Conservation (phyloP, 768 basidiomycete species). For the Scleroderma citrinum region DNA sequence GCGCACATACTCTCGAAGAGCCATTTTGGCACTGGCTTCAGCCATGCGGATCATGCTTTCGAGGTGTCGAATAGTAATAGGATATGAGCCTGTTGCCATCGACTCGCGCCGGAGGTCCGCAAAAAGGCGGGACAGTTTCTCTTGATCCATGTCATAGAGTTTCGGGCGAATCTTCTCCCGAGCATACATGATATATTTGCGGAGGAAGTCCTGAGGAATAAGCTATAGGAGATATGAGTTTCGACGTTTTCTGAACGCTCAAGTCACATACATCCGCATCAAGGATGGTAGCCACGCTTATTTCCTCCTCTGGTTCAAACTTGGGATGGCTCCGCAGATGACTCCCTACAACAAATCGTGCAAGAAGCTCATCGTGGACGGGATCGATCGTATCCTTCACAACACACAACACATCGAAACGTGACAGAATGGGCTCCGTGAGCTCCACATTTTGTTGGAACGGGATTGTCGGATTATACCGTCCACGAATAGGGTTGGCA, state of each 20-base stretch:
- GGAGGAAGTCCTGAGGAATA: conserved; percentile 92
- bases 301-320: conserved; percentile 89
- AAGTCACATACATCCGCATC: conserved; percentile 79
- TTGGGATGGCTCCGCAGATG: conserved; percentile 92
- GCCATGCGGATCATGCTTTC: conserved; percentile 99
- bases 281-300: conserved; percentile 81
- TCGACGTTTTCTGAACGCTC: not conserved
- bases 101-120: conserved; percentile 95
- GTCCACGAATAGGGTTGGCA: conserved; percentile 93
- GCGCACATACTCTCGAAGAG: conserved; percentile 91
- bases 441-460: conserved; percentile 98
- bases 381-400: conserved; percentile 98
- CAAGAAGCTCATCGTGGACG: conserved; percentile 92
- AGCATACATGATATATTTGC: conserved; percentile 99
- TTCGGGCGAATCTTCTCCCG: conserved; percentile 90
- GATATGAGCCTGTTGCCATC: conserved; percentile 95
- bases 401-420: conserved; percentile 96
- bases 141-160: conserved; percentile 90
- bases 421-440: conserved; percentile 95
- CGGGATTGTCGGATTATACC: conserved; percentile 97
- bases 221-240: conserved; percentile 46
- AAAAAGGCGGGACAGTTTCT: conserved; percentile 91
- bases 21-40: conserved; percentile 98
- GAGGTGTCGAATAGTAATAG: conserved; percentile 94
- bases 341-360: conserved; percentile 96